Evolutionary conservation across 805 yeast genomes (phyloP).

Genomic region (Clavispora fructus): DNA sequence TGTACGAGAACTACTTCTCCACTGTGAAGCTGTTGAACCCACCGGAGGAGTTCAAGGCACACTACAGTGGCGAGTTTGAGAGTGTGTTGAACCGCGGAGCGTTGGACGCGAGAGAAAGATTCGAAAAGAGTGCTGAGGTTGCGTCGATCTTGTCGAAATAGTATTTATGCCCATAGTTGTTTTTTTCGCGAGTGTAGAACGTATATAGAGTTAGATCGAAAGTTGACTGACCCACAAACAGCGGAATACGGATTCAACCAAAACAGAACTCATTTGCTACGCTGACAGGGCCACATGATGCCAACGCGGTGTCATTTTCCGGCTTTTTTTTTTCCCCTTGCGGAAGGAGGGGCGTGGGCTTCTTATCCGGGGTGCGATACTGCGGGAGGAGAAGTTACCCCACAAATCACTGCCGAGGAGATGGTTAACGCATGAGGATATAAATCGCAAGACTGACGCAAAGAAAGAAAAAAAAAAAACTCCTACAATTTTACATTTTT

Average conservation of each 20-base stretch:
- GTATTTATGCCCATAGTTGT: neutral
- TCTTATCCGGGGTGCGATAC: neutral
- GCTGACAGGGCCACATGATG: no score
- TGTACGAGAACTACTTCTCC: constrained; percentile 17
- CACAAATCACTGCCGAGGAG: constrained; percentile 1
- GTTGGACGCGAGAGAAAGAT: constrained; percentile 11
- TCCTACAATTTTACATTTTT: no score
- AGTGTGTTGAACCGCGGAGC: constrained; percentile 12
- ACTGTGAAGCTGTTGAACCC: constrained; percentile 16
- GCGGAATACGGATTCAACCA: no score
- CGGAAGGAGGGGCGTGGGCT: neutral
- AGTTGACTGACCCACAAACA: no score
- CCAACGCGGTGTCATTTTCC: no score
- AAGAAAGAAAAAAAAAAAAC: no score
- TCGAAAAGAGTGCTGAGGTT: constrained; percentile 10
- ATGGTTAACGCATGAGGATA: no score
- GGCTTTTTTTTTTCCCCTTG: neutral
- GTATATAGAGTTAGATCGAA: no score
- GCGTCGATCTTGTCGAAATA: constrained; percentile 12
- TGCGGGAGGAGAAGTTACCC: constrained; percentile 1
- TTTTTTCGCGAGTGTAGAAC: neutral
- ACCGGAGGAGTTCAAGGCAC: constrained; percentile 14
- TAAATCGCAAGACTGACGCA: no score
- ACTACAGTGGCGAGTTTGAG: constrained; percentile 17
- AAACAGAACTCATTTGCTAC: no score